Base-by-base conservation (phyloP, 768 basidiomycete species). In the Boletus eberwhitei region DNA sequence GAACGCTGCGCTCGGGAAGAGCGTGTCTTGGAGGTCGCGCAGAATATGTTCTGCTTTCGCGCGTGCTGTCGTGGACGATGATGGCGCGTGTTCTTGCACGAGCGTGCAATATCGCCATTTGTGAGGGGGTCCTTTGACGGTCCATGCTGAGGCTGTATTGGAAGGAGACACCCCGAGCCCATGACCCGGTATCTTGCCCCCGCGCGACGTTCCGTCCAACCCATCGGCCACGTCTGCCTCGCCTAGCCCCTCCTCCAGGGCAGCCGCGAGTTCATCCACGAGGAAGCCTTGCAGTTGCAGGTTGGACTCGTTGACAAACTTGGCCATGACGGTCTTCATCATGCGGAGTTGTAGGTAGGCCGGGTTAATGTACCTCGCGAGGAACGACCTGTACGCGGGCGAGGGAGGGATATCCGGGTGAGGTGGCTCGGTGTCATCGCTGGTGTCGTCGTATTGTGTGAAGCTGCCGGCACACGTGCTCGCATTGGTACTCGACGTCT, bases 51-150 rank as follows among this genome's bases (percentile, higher is more conserved):
- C 63, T 2, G 64, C 66, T 26, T 52, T 56, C 0, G 43, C 44
- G 21, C 64, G 64, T 19, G 61, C 58, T 4, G 55, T 38, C 14
- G 32, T 8, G 8, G 46, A 8, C 1, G 55, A 21, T 5, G 57
- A 47, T 0, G 61, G 29, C 3, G 42, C 48, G 19, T 38, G 19
- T 9, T 46, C 54, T 17, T 54, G 44, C 11, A 29, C 42, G 26
- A 95, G 84, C 4, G 80, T 78, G 70, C 90, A 88, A 76, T 94
- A 98, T 34, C 96, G 90, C 81, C 91, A 92, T 69, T 95, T 93
- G 70, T 95, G 93, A 29, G 96, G 93, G 1, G 96, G 96, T 2
- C 95, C 93, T 63, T 83, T 83, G 65, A 90, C 62, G 14, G 67
- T 63, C 93, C 94, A 98, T 5, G 76, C 73, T 4, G 73, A 64